Base-by-base conservation (phyloP, 2,329 filamentous ascomycete genomes). In the Phyllosticta capitalensis region DNA sequence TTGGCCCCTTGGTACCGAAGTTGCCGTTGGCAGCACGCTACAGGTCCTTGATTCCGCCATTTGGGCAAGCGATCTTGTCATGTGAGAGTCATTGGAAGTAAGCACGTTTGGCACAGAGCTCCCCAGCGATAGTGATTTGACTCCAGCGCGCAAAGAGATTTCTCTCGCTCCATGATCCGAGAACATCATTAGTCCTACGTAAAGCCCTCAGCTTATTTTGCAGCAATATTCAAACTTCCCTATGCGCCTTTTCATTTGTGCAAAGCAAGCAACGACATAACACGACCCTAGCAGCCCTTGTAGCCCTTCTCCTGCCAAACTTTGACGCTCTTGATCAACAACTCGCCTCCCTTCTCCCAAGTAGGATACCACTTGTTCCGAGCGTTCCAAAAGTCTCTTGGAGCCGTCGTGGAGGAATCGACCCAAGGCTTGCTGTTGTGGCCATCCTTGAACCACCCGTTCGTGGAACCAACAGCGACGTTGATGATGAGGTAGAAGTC, bases 401-500 rank as follows among this genome's bases (percentile, higher is more conserved):
- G 83, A 7, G 89, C 88, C 10, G 81, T 86, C 1, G 78, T 71
- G 56, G 83, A 86, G 17, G 71, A 76, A 69, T 94, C 87, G 30
- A 90, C 78, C 90, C 90, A 95, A 1, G 90, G 90, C 78, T 95
- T 95, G 30, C 79, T 81, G 50, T 79, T 79, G 65, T 80, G 76
- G 20, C 85, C 83, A 69, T 95, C 89, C 67, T 86, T 77, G 68
- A 94, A 95, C 89, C 89, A 95, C 45, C 89, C 89, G 65, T 91
- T 92, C 21, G 86, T 90, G 55, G 84, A 84, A 28, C 89, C 89
- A 7, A 92, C 88, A 10, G 84, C 88, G 3, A 92, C 77, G 67
- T 89, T 89, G 60, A 92, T 70, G 65, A 91, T 86, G 52, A 92
- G 80, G 66, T 88, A 91, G 67, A 92, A 92, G 17, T 81, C 74